phyloP scores from a whole-genome alignment of 1,139 yeast genomes.

The Kurtzmaniella quercitrusa region DNA sequence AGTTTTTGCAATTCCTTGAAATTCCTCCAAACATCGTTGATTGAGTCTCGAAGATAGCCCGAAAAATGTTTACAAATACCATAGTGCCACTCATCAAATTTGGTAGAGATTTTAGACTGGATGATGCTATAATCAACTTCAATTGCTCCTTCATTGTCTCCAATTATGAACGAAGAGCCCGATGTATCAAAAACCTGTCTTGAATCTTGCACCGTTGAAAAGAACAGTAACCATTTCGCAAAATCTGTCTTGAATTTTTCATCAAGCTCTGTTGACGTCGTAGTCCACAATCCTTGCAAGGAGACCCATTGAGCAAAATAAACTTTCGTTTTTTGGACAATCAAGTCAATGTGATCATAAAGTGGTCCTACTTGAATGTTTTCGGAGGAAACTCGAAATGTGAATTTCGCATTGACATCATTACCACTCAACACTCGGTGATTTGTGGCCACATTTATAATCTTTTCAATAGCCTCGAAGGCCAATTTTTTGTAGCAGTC shows the following conservation, averaged over 20 bases:
- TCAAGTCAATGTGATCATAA: slow-evolving; percentile 16
- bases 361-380: background rate
- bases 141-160: slow-evolving; percentile 30
- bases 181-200: slow-evolving; percentile 52
- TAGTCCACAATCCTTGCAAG: slow-evolving; percentile 60
- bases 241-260: slow-evolving; percentile 20
- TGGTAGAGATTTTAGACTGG: slow-evolving; percentile 50
- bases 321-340: slow-evolving; percentile 20
- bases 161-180: slow-evolving; percentile 14
- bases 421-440: slow-evolving; percentile 8
- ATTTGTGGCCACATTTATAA: slow-evolving; percentile 13
- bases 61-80: slow-evolving; percentile 45
- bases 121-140: slow-evolving; percentile 48
- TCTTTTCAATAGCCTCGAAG: slow-evolving; percentile 11
- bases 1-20: background rate
- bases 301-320: slow-evolving; percentile 51
- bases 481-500: slow-evolving; percentile 17
- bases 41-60: slow-evolving; percentile 20
- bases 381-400: background rate
- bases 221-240: slow-evolving; percentile 42
- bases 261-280: slow-evolving; percentile 30
- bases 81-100: slow-evolving; percentile 58
- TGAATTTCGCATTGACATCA: background rate
- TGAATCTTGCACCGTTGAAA: slow-evolving; percentile 43
- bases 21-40: slow-evolving; percentile 2